Percentiles rank a stretch among this genome's conserved stretches.
phyloP scores from a whole-genome alignment of 2,329 filamentous ascomycete genomes.

The Botrytis aclada region DNA sequence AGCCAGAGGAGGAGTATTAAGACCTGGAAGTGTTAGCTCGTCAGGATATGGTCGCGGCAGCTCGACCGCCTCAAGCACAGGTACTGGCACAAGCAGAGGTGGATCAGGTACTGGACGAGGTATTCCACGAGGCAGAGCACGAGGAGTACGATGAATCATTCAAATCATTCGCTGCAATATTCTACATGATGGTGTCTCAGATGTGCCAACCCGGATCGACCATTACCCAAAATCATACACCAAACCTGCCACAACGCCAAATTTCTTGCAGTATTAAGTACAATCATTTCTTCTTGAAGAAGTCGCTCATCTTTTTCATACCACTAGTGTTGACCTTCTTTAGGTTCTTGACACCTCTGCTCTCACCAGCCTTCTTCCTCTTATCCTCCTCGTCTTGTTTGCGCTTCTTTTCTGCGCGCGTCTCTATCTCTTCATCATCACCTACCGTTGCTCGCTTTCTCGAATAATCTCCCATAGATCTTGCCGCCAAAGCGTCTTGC shows the following conservation, averaged over 20 bases:
- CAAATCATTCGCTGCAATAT: slow-evolving; percentile 21
- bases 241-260: slow-evolving; percentile 18
- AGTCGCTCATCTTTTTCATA: slow-evolving; percentile 96
- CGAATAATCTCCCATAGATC: slow-evolving; percentile 67
- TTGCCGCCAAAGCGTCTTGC: slow-evolving; percentile 66
- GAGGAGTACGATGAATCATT: slow-evolving; percentile 42
- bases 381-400: slow-evolving; percentile 88
- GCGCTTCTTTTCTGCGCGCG: slow-evolving; percentile 72
- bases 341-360: slow-evolving; percentile 72
- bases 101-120: slow-evolving; percentile 46
- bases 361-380: slow-evolving; percentile 72
- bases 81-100: slow-evolving; percentile 37
- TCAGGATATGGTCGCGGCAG: slow-evolving; percentile 25
- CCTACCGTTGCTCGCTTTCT: slow-evolving; percentile 66
- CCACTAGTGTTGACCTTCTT: slow-evolving; percentile 87
- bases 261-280: not conserved
- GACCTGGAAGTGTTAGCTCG: slow-evolving; percentile 29
- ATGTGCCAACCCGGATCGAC: slow-evolving; percentile 12
- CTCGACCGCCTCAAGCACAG: not conserved
- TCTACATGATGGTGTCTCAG: slow-evolving; percentile 21
- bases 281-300: slow-evolving; percentile 69
- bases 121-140: slow-evolving; percentile 54
- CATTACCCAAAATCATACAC: slow-evolving; percentile 14
- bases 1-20: slow-evolving; percentile 31
- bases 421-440: slow-evolving; percentile 56